Evolutionary conservation across 108 stramenopile genomes (phyloP).

Genomic region (Pelagomonas calceolata): DNA sequence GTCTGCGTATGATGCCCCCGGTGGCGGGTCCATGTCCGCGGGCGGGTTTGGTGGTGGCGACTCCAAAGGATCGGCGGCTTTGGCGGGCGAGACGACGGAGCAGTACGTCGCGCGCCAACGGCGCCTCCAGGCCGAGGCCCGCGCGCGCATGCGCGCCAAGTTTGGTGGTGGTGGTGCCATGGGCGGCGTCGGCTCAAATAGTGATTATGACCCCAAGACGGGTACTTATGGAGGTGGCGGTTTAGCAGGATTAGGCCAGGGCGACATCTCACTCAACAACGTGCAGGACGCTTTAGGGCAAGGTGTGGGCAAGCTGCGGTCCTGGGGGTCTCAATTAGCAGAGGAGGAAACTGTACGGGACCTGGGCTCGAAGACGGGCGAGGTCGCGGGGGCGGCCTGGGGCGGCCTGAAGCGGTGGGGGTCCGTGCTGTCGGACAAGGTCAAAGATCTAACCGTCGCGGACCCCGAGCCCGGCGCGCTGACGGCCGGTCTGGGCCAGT

Average conservation of each 20-base stretch:
- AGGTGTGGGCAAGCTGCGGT: neutral
- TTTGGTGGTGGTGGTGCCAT: constrained; percentile 59
- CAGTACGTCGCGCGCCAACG: constrained; percentile 84
- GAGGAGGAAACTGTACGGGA: neutral
- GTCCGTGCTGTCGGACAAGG: neutral
- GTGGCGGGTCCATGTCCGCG: constrained; percentile 18
- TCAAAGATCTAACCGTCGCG: neutral
- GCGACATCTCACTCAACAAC: neutral
- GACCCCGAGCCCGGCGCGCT: neutral
- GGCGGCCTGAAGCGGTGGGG: neutral
- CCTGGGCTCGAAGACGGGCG: neutral
- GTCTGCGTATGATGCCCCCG: neutral
- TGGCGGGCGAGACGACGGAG: constrained; percentile 71
- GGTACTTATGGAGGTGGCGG: constrained; percentile 24
- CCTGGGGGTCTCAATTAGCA: neutral
- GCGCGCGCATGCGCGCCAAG: constrained; percentile 69
- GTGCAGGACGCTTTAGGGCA: neutral
- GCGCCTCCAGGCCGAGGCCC: constrained; percentile 64
- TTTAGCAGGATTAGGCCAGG: neutral
- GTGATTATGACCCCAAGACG: constrained; percentile 52
- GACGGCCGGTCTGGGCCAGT: neutral
- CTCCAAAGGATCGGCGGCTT: constrained; percentile 75
- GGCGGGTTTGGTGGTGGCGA: constrained; percentile 45
- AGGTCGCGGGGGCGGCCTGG: neutral
- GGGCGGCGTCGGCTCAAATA: constrained; percentile 65